Conservation (phyloP, 768 basidiomycete species). For the Lactarius sp. region DNA sequence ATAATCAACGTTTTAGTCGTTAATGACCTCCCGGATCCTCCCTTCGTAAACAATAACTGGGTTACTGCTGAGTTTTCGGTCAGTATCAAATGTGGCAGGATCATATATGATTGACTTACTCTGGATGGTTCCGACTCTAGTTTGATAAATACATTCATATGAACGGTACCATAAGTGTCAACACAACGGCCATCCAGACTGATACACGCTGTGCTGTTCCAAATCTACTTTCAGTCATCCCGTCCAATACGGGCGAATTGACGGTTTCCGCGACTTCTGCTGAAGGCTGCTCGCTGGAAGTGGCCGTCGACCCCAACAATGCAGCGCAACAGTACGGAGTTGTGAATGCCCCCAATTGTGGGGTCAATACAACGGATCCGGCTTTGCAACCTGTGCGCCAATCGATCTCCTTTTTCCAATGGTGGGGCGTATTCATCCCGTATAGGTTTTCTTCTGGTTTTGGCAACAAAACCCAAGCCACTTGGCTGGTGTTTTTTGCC, state of each 20-base stretch:
- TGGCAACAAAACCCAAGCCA: slow-evolving; percentile 36
- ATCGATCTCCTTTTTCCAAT: not conserved
- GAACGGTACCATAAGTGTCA: slow-evolving; percentile 49
- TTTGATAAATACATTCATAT: slow-evolving; percentile 38
- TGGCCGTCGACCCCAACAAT: slow-evolving; percentile 37
- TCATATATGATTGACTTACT: not conserved
- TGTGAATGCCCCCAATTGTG: slow-evolving; percentile 34
- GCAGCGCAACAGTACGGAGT: slow-evolving; percentile 50
- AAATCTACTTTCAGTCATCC: slow-evolving; percentile 18
- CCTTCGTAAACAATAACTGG: slow-evolving; percentile 51
- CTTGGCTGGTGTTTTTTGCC: slow-evolving; percentile 49
- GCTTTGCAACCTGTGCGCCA: slow-evolving; percentile 39
- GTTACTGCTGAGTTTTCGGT: slow-evolving; percentile 51
- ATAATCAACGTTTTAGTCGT: slow-evolving; percentile 45
- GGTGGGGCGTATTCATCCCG: not conserved
- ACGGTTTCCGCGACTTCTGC: slow-evolving; percentile 42
- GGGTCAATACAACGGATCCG: slow-evolving; percentile 32
- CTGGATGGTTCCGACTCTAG: slow-evolving; percentile 30
- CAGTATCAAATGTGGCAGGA: slow-evolving; percentile 12
- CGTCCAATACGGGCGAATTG: slow-evolving; percentile 33
- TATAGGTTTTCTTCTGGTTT: slow-evolving; percentile 60
- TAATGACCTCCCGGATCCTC: slow-evolving; percentile 49
- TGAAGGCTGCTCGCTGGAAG: slow-evolving; percentile 40
- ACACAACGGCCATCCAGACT: slow-evolving; percentile 49
- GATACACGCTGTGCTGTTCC: slow-evolving; percentile 45